phyloP scores from a whole-genome alignment of 2,329 filamentous ascomycete species.

The Colletotrichum cereale region DNA sequence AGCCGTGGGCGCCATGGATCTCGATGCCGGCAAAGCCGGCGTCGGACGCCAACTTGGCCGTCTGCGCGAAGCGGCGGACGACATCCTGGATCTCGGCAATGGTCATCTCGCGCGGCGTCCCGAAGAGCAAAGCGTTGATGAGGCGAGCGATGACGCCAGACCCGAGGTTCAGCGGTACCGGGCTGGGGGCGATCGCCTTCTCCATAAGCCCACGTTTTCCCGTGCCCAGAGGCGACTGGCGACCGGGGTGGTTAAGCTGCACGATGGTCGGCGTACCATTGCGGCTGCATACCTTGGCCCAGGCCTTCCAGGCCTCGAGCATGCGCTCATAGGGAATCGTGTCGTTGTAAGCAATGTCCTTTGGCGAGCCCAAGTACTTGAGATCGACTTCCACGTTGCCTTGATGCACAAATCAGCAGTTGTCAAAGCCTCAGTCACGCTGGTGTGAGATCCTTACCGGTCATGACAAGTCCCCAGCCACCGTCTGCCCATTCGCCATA shows the following conservation, averaged over 20 bases:
- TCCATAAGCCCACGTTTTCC: constrained; percentile 52
- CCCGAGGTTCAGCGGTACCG: constrained; percentile 58
- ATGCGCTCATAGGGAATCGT: constrained; percentile 46
- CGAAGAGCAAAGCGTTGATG: constrained; percentile 55
- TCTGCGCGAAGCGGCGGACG: constrained; percentile 64
- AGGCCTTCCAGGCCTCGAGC: constrained; percentile 54
- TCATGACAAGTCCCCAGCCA: constrained; percentile 66
- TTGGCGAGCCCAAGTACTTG: constrained; percentile 50
- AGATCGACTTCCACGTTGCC: constrained; percentile 61
- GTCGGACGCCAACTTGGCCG: constrained; percentile 60
- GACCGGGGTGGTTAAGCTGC: constrained; percentile 62
- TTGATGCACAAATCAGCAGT: constrained; percentile 24
- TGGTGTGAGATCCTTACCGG: constrained; percentile 47
- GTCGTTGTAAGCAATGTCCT: constrained; percentile 52
- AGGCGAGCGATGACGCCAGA: constrained; percentile 50
- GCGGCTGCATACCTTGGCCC: constrained; percentile 49
- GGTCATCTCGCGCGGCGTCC: constrained; percentile 69
- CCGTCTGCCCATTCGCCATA: constrained; percentile 68
- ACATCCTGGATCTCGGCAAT: constrained; percentile 65
- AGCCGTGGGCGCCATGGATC: constrained; percentile 67
- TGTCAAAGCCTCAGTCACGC: too few species aligned
- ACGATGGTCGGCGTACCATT: constrained; percentile 55
- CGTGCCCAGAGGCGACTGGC: constrained; percentile 56
- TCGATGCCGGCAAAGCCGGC: constrained; percentile 61
- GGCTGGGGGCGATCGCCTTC: constrained; percentile 58